phyloP scores from a whole-genome alignment of 306 rosid species.

The Sechiopsis laciniata region DNA sequence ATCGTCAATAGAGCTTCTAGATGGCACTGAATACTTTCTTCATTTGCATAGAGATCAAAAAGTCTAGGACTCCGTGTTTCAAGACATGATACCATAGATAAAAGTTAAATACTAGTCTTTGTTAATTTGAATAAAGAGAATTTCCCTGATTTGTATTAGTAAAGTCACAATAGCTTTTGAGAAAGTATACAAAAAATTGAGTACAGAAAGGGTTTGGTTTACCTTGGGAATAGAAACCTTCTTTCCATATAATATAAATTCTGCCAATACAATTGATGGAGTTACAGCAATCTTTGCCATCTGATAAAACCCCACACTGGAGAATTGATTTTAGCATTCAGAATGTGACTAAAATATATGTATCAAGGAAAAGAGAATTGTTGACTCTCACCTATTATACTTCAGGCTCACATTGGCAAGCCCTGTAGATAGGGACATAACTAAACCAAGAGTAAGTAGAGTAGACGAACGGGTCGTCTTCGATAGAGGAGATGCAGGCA shows the following conservation, averaged over 20 bases:
- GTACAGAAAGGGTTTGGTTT: conserved; percentile 13
- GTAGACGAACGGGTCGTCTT: conserved; percentile 50
- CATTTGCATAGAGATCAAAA: background rate
- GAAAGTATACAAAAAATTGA: background rate
- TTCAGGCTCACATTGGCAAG: conserved; percentile 87
- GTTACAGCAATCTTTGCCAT: conserved; percentile 90
- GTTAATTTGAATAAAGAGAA: background rate
- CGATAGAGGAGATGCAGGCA: conserved; percentile 65
- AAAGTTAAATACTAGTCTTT: background rate
- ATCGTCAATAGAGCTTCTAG: background rate
- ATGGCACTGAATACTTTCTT: background rate
- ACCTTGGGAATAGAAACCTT: conserved; percentile 64
- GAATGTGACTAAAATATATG: conserved; percentile 16
- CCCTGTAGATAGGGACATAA: conserved; percentile 81
- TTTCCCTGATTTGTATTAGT: background rate
- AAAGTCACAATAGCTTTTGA: background rate
- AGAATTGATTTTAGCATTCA: conserved; percentile 32
- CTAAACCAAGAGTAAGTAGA: conserved; percentile 66
- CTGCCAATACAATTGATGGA: conserved; percentile 73
- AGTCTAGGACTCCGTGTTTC: background rate
- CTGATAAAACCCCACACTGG: conserved; percentile 90
- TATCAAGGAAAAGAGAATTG: conserved; percentile 15
- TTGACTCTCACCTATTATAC: conserved; percentile 60
- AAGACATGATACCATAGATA: background rate
- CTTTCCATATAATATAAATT: conserved; percentile 52